phyloP scores from a whole-genome alignment of 1,284 basidiomycete species.

The Marasmius tenuissimus region DNA sequence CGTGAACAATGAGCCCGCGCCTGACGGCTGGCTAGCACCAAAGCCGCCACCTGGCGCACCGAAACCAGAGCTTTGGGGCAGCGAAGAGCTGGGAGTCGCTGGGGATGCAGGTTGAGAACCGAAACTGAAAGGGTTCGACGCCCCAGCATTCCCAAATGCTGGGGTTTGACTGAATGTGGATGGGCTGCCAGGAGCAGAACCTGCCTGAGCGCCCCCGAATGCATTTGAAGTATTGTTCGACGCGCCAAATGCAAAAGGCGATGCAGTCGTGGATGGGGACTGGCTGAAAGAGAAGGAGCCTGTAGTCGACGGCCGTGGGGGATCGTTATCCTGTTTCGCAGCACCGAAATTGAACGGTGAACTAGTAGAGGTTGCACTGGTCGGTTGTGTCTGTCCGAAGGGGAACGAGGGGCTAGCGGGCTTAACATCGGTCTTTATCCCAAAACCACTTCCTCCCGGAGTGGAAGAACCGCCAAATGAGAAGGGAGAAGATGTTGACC shows the following conservation, averaged over 20 bases:
- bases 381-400: too few relatives aligned
- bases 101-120: conserved; percentile 56
- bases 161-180: conserved; percentile 47
- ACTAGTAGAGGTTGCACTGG: too few relatives aligned
- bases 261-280: conserved; percentile 18
- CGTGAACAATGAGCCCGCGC: conserved; percentile 49
- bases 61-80: conserved; percentile 26
- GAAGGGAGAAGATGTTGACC: conserved; percentile 33
- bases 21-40: conserved; percentile 27
- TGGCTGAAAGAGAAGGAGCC: background rate
- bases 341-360: too few relatives aligned
- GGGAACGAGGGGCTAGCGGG: background rate
- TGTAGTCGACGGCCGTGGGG: conserved; percentile 2
- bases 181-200: conserved; percentile 56
- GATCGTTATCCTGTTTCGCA: background rate
- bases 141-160: conserved; percentile 39
- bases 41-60: conserved; percentile 29
- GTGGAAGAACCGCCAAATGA: conserved; percentile 26
- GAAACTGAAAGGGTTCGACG: conserved; percentile 8
- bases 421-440: conserved; percentile 5
- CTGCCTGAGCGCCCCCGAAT: conserved; percentile 17
- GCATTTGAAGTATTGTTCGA: conserved; percentile 8
- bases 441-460: background rate
- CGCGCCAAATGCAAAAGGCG: conserved; percentile 37
- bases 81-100: conserved; percentile 35